Base-by-base conservation (phyloP, 2,329 filamentous ascomycete genomes). In the Aspergillus terreus region DNA sequence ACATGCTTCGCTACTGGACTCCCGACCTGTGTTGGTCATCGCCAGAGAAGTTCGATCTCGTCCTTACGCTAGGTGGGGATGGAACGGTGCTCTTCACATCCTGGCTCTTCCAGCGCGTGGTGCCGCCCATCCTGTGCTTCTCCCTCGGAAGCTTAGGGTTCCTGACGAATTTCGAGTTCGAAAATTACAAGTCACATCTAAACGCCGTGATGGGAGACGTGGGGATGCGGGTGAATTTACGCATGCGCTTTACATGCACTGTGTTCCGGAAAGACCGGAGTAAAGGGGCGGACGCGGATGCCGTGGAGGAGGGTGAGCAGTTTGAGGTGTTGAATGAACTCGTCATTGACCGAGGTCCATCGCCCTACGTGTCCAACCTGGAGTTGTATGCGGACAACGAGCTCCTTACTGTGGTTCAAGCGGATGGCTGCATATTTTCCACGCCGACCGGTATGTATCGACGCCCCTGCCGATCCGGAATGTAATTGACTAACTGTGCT, bases 291-390 rank as follows among this genome's bases (percentile, higher is more conserved):
- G 74, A 68, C n/a, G 67, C 76, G 2, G 81, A 80, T 10, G 78
- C 82, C n/a, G 81, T 86, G 59, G 87, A 94, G 61, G 92, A 96
- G 71, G 90, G 87, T 42, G 92, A 97, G 75, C 92, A 96, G 64
- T 97, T 96, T 58, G 94, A 99, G 75, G 92, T 99, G 17, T 84
- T 99, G 58, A 99, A 99, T 73, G 94, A 99, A 75, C 85, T 99
- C 47, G 92, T 99, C 71, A 97, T 99, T 63, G 94, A 99, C 74
- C 89, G 94, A 54, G 94, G 94, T 57, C 94, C 94, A 64, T 95
- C 90, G 14, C 92, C 92, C 17, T 99, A 97, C 68, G 92, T 99
- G 53, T 97, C 92, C 41, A 95, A 96, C 73, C 80, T 99, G 36
- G 94, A 99, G 75, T 80, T 99, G 10, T 97, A 95, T 69, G 94